These are phyloP conservation scores for Microdochium paspali DNA, from an alignment of 2,329 filamentous ascomycete species.

Conservation along the genomic window DNA sequence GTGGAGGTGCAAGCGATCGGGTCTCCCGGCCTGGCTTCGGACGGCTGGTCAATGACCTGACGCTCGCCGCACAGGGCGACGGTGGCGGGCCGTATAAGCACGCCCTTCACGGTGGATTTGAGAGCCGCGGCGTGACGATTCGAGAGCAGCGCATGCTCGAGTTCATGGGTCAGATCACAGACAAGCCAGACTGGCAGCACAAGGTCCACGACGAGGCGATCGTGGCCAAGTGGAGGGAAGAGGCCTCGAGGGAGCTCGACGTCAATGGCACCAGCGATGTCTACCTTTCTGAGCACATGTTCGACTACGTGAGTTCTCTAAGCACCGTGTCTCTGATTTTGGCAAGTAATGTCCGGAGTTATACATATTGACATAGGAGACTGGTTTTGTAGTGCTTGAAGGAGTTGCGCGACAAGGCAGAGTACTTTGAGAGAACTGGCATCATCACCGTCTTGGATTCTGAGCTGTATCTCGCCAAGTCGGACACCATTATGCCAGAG, in stretches of 20 bases:
- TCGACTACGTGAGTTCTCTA: constrained; percentile 20
- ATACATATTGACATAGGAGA: neutral
- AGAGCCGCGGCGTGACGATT: neutral
- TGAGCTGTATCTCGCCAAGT: constrained; percentile 34
- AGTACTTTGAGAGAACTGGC: constrained; percentile 23
- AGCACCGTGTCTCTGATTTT: neutral
- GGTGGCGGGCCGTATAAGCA: constrained; percentile 5
- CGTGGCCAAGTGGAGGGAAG: constrained; percentile 10
- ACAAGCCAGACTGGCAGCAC: constrained; percentile 15
- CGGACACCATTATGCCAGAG: constrained; percentile 31
- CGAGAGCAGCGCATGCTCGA: constrained; percentile 8
- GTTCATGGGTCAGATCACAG: constrained; percentile 14
- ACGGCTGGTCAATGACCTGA: neutral
- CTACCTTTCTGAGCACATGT: constrained; percentile 25
- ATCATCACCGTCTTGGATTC: constrained; percentile 33
- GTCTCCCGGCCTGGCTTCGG: constrained; percentile 4
- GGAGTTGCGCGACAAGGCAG: constrained; percentile 37
- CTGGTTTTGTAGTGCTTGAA: constrained; percentile 23
- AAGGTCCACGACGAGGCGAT: constrained; percentile 14
- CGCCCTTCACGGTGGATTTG: neutral
- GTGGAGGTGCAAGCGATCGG: neutral
- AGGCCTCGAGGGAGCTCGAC: constrained; percentile 4
- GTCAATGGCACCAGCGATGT: constrained; percentile 6
- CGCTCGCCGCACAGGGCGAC: constrained; percentile 3
- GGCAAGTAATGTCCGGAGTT: neutral